Conservation (phyloP, 2,329 filamentous ascomycete species). For the Pezicula carpinea region DNA sequence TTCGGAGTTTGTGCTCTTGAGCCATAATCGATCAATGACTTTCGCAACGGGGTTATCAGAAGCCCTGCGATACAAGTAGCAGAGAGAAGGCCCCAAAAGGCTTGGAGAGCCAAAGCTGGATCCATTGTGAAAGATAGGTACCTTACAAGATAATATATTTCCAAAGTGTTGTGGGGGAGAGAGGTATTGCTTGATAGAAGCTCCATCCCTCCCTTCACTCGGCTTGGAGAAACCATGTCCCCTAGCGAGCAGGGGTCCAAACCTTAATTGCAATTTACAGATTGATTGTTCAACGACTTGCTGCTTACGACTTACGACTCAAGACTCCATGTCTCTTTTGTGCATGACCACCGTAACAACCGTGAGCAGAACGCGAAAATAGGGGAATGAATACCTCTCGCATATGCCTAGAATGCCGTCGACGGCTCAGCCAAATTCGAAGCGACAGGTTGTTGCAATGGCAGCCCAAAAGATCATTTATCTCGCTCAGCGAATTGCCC, state of each 20-base stretch:
- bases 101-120: constrained; percentile 18
- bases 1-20: constrained; percentile 15
- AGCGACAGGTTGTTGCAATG: constrained; percentile 13
- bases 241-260: too few species aligned
- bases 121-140: constrained; percentile 20
- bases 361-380: too few species aligned
- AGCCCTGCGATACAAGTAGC: constrained; percentile 20
- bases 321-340: too few species aligned
- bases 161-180: too few species aligned
- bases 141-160: neutral
- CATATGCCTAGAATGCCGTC: constrained; percentile 26
- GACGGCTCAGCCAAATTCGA: constrained; percentile 13
- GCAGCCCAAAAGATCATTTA: constrained; percentile 21
- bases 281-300: too few species aligned
- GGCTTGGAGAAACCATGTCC: too few species aligned
- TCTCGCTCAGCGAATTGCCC: constrained; percentile 19
- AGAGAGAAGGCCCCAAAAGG: constrained; percentile 24
- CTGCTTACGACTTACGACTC: too few species aligned
- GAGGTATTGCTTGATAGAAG: too few species aligned
- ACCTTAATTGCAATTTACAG: too few species aligned
- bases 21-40: constrained; percentile 28
- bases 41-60: constrained; percentile 23
- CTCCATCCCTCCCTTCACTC: too few species aligned
- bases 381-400: constrained; percentile 22
- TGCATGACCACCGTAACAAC: too few species aligned